Evolutionary conservation across 2,329 filamentous ascomycete species (phyloP), one percentile per base, ranked within the genome.

Genomic region (Ophiostoma sp.): DNA sequence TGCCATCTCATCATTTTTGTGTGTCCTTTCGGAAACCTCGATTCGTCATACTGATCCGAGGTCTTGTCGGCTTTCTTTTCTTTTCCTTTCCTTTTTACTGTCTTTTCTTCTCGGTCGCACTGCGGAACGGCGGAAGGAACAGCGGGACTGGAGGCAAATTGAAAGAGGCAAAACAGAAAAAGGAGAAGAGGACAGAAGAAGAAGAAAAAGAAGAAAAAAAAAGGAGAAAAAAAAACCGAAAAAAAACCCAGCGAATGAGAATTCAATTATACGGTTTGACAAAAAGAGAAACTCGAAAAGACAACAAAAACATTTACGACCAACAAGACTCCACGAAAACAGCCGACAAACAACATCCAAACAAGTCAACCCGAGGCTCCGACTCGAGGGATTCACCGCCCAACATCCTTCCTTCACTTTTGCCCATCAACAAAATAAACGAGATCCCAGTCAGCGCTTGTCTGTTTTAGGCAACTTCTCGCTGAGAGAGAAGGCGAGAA

Each of bases 401-500:
- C n/a, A n/a, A n/a, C 17, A 9, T 19, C n/a, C 7, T 52, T 28
- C 57, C 36, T 28, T 12, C 36, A 70, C 22, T n/a, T n/a, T n/a
- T n/a, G n/a, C n/a, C n/a, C n/a, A n/a, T n/a, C n/a, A n/a, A n/a
- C 57, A 15, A 15, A 48, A 57, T 48, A 42, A 59, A 28, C 55
- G 28, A 69, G 42, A 70, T 36, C 52, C 42, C 36, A 63, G 66
- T 74, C 70, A 74, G 73, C 73, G 36, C 73, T 74, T 74, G 66
- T 17, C 73, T 72, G 64, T 28, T 72, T 74, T 70, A 25, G 73
- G 73, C 59, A 55, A 66, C 64, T 48, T 59, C 45, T 50, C 70
- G 42, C 63, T 68, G n/a, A 11, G 50, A 72, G 7, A 22, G 36
- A 61, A 36, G 48, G 11, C 48, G 11, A 25, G 25, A 4, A 17